These are phyloP conservation scores for Cladosporium cucumerinum DNA, from an alignment of 2,329 filamentous ascomycete genomes.

Conservation along the genomic window DNA sequence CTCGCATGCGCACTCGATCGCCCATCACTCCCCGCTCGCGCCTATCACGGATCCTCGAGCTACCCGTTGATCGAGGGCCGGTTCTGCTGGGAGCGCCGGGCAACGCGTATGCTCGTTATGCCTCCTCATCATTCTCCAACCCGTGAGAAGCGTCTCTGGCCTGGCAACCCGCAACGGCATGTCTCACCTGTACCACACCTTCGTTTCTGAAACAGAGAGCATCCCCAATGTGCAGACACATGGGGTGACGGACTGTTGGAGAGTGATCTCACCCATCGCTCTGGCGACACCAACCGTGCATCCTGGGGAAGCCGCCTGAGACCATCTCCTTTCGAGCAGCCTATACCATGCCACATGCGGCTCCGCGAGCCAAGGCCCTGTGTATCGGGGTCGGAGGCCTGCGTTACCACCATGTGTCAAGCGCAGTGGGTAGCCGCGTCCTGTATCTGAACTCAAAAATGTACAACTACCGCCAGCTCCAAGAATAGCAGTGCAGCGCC, in stretches of 20 bases:
- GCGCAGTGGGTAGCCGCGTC: conserved; percentile 2
- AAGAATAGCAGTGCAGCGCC: conserved; percentile 9
- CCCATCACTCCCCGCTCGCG: conserved; percentile 9
- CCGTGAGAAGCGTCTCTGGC: background rate
- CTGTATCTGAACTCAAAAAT: conserved; percentile 5
- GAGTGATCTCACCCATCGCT: conserved; percentile 1
- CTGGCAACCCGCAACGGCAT: conserved; percentile 13
- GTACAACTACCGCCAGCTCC: conserved; percentile 7
- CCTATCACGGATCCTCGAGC: conserved; percentile 15
- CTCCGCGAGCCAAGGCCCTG: conserved; percentile 13
- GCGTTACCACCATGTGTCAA: conserved; percentile 9
- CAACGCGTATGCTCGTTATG: conserved; percentile 7
- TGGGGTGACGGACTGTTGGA: conserved; percentile 3
- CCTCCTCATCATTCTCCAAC: background rate
- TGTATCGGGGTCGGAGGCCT: conserved; percentile 8
- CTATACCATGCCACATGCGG: conserved; percentile 9
- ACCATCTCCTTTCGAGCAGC: background rate
- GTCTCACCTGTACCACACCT: conserved; percentile 8
- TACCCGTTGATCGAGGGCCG: conserved; percentile 6
- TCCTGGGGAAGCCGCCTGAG: conserved; percentile 1
- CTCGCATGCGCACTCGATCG: conserved; percentile 8
- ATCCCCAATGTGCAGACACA: conserved; percentile 1
- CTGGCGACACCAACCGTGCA: conserved; percentile 14
- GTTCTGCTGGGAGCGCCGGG: background rate
- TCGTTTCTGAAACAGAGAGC: background rate